Percentiles rank a stretch among this genome's conserved stretches.
phyloP scores from a whole-genome alignment of 805 yeast species.

The Kodamaea kaohsiungensis region DNA sequence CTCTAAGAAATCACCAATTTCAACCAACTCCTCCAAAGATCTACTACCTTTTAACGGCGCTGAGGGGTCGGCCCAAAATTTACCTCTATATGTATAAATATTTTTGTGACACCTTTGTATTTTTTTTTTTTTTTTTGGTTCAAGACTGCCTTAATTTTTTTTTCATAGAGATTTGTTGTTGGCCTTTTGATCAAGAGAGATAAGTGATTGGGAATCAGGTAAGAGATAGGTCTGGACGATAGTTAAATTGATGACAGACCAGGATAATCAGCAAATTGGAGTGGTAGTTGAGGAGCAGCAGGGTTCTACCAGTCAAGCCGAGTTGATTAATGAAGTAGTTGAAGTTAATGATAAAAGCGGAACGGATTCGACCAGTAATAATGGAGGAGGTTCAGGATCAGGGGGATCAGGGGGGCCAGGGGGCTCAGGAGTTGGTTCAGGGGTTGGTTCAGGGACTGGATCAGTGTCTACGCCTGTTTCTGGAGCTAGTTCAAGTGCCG shows the following conservation, averaged over 20 bases:
- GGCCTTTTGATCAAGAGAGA: background rate
- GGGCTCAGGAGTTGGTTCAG: background rate
- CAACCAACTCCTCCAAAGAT: too few species aligned
- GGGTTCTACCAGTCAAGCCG: background rate
- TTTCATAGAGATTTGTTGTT: conserved; percentile 2
- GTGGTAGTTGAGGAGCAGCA: background rate
- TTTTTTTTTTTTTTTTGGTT: conserved; percentile 3
- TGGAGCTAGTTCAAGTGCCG: background rate
- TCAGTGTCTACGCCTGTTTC: background rate
- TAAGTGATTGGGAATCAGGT: conserved; percentile 1
- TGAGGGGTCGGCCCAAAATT: conserved; percentile 3
- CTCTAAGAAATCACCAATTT: too few species aligned
- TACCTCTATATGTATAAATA: background rate
- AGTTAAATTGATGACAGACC: conserved; percentile 2
- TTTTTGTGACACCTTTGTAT: background rate
- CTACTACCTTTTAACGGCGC: too few species aligned
- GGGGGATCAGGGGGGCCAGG: background rate
- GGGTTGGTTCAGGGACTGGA: background rate
- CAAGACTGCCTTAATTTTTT: background rate
- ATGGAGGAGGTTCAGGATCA: background rate
- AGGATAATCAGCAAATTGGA: conserved; percentile 1
- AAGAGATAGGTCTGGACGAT: background rate
- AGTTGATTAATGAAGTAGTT: background rate
- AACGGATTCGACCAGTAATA: background rate
- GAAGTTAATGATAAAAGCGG: background rate